These are phyloP conservation scores for Comarum palustre DNA, from an alignment of 306 rosid genomes.

Conservation along the genomic window DNA sequence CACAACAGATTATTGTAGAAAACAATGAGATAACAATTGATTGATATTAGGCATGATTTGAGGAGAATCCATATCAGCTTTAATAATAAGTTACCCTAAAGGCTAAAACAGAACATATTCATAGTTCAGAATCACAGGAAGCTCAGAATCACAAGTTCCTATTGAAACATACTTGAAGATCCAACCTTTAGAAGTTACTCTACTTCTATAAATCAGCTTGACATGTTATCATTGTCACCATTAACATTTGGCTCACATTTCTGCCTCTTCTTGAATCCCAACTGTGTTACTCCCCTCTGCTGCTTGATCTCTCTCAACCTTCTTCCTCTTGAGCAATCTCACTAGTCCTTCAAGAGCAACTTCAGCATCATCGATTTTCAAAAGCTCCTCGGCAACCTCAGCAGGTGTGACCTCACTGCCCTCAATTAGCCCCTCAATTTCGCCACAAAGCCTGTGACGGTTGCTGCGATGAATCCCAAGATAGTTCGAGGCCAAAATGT, in stretches of 20 bases:
- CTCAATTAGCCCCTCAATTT: slow-evolving; percentile 34
- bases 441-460: slow-evolving; percentile 14
- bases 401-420: slow-evolving; percentile 40
- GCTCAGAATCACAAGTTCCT: neutral
- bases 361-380: slow-evolving; percentile 37
- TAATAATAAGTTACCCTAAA: neutral
- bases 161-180: neutral
- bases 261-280: neutral
- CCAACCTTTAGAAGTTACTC: neutral
- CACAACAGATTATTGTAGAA: too few species aligned
- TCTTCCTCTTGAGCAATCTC: slow-evolving; percentile 25
- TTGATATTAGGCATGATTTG: too few species aligned
- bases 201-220: neutral
- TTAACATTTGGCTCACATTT: neutral
- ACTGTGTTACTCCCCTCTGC: neutral
- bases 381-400: slow-evolving; percentile 41
- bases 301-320: slow-evolving; percentile 1
- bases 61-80: too few species aligned
- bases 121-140: neutral
- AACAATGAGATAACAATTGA: too few species aligned
- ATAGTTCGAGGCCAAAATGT: slow-evolving; percentile 40
- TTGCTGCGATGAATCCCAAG: slow-evolving; percentile 28
- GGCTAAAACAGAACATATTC: neutral
- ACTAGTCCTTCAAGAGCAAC: slow-evolving; percentile 27
- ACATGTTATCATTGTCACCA: neutral